Percentiles rank a stretch among this genome's conserved stretches.
Conservation (phyloP, 768 basidiomycete species). For the Hericium rajendrae region DNA sequence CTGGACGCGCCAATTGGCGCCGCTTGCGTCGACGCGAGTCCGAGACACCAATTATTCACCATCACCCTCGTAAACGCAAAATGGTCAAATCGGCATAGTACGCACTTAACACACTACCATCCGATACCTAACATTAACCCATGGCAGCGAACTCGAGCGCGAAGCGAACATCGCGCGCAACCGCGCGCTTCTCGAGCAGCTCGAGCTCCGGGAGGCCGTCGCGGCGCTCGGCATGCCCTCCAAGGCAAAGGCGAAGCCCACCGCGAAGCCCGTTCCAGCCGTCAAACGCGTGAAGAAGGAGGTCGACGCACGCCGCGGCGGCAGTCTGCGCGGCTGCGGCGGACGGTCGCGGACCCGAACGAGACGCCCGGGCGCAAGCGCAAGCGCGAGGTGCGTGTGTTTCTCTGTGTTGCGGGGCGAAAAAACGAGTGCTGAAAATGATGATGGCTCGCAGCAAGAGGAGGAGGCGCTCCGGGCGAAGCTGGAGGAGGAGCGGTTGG, state of each 20-base stretch:
- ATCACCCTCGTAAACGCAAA: neutral
- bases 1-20: neutral
- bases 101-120: no score
- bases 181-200: constrained; percentile 59
- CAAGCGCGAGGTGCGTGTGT: constrained; percentile 49
- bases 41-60: neutral
- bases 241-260: constrained; percentile 26
- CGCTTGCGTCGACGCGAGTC: neutral
- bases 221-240: constrained; percentile 35
- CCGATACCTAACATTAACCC: neutral
- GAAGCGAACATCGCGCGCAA: constrained; percentile 79
- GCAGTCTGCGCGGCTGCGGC: constrained; percentile 51
- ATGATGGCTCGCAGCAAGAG: constrained; percentile 29
- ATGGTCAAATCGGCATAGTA: constrained; percentile 16
- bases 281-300: constrained; percentile 40
- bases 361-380: constrained; percentile 58
- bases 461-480: constrained; percentile 37
- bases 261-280: constrained; percentile 55
- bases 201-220: constrained; percentile 54
- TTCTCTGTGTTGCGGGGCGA: neutral
- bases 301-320: constrained; percentile 41
- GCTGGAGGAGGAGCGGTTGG: constrained; percentile 53
- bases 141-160: constrained; percentile 36
- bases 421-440: neutral
- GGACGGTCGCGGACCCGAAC: constrained; percentile 40